Percentiles rank a stretch among this genome's conserved stretches.
These are phyloP conservation scores for Pisolithus albus DNA, from an alignment of 768 basidiomycete species.

Conservation along the genomic window DNA sequence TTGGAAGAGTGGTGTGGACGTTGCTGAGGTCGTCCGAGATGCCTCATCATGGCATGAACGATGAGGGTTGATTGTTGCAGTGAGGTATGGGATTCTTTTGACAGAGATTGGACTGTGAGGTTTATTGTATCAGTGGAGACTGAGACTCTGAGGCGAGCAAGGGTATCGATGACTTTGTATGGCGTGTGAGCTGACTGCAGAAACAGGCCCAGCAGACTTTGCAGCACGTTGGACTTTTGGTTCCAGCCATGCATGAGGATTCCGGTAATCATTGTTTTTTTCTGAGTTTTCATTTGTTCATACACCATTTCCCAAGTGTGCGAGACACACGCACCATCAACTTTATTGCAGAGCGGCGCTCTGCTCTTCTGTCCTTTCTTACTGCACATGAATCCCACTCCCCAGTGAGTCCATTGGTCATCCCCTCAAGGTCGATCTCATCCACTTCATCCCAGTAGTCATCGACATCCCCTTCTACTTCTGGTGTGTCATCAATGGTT, in stretches of 20 bases:
- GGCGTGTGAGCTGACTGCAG: constrained; percentile 20
- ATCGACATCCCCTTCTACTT: neutral
- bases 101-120: constrained; percentile 7
- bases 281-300: neutral
- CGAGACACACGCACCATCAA: neutral
- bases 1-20: no score
- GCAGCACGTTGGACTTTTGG: constrained; percentile 12
- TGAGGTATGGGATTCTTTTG: constrained; percentile 8
- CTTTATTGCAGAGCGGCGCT: neutral
- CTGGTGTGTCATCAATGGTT: neutral
- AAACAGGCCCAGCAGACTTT: constrained; percentile 24
- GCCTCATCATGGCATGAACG: no score
- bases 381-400: neutral
- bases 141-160: constrained; percentile 24
- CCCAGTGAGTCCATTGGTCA: neutral
- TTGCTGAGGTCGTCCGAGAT: no score
- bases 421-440: constrained; percentile 1
- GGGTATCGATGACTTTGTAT: constrained; percentile 19
- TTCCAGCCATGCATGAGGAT: constrained; percentile 27
- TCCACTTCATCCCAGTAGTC: constrained; percentile 5
- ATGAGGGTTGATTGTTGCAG: constrained; percentile 9
- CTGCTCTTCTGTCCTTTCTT: neutral
- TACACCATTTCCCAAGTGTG: no score
- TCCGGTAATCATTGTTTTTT: constrained; percentile 7
- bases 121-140: constrained; percentile 13